Percentiles rank a stretch among this genome's conserved stretches.
Evolutionary conservation across 805 yeast genomes (phyloP).

Genomic region (Candida takata): DNA sequence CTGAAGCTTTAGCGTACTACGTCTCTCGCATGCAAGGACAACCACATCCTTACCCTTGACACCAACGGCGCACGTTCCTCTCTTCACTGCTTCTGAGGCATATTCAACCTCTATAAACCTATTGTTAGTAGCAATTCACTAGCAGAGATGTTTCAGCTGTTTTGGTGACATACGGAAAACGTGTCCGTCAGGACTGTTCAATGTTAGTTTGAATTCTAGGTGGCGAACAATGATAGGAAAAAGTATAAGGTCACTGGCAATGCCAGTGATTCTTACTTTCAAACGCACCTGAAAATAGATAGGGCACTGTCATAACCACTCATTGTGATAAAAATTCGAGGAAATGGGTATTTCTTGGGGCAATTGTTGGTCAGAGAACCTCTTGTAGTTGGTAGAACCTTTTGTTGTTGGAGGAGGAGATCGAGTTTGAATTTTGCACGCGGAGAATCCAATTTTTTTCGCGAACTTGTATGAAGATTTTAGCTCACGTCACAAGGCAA

Average conservation of each 20-base stretch:
- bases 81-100: conserved; percentile 94
- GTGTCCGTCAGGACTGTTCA: conserved; percentile 88
- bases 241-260: background rate
- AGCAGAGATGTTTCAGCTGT: background rate
- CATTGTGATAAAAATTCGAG: conserved; percentile 39
- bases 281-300: conserved; percentile 88
- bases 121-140: conserved; percentile 6
- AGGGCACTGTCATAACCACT: conserved; percentile 99
- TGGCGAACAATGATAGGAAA: background rate
- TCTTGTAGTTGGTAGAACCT: too few relatives aligned
- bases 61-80: conserved; percentile 98
- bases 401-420: too few relatives aligned
- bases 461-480: too few relatives aligned
- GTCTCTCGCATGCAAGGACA: conserved; percentile 93
- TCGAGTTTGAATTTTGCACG: too few relatives aligned
- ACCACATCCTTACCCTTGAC: conserved; percentile 86
- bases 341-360: background rate
- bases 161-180: conserved; percentile 62
- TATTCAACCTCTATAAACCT: conserved; percentile 74
- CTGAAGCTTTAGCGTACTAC: conserved; percentile 90
- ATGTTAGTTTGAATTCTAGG: conserved; percentile 25
- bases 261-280: too few relatives aligned
- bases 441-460: too few relatives aligned
- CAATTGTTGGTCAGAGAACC: too few relatives aligned
- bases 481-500: too few relatives aligned